phyloP scores from a whole-genome alignment of 768 basidiomycete species.

The Suillus variegatus region DNA sequence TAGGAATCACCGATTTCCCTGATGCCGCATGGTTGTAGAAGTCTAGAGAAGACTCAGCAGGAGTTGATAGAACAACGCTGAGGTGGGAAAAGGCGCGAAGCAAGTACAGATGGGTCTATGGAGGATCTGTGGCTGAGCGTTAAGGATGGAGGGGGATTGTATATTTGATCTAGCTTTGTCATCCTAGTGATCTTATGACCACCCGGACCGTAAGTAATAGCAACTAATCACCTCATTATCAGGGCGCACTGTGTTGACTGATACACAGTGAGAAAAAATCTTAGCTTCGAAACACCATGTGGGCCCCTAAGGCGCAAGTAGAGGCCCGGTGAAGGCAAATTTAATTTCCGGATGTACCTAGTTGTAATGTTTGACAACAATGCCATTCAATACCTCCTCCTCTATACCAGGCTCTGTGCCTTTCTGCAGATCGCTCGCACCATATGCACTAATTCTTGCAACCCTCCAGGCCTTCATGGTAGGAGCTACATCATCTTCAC shows the following conservation, averaged over 20 bases:
- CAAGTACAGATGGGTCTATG: too few relatives aligned
- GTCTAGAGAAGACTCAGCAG: too few relatives aligned
- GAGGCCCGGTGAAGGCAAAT: not conserved
- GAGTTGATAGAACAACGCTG: too few relatives aligned
- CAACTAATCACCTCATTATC: not conserved
- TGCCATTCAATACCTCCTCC: conserved; percentile 57
- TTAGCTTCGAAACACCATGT: not conserved
- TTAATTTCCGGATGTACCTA: conserved; percentile 19
- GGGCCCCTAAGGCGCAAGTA: not conserved
- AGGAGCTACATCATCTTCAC: conserved; percentile 43
- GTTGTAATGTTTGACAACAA: conserved; percentile 59
- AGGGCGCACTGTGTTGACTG: not conserved
- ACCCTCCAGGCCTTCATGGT: conserved; percentile 56
- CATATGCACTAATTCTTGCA: conserved; percentile 52
- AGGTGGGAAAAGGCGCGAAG: too few relatives aligned
- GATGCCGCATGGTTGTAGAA: too few relatives aligned
- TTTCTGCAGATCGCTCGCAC: conserved; percentile 44
- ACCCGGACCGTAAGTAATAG: not conserved
- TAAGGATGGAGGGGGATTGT: not conserved
- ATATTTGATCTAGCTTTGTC: not conserved
- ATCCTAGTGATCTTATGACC: not conserved
- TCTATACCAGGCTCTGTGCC: conserved; percentile 47
- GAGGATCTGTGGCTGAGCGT: too few relatives aligned
- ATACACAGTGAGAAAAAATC: not conserved
- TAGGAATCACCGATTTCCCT: too few relatives aligned